phyloP scores from a whole-genome alignment of 106 monocot species.

The Cymbidium sinense region DNA sequence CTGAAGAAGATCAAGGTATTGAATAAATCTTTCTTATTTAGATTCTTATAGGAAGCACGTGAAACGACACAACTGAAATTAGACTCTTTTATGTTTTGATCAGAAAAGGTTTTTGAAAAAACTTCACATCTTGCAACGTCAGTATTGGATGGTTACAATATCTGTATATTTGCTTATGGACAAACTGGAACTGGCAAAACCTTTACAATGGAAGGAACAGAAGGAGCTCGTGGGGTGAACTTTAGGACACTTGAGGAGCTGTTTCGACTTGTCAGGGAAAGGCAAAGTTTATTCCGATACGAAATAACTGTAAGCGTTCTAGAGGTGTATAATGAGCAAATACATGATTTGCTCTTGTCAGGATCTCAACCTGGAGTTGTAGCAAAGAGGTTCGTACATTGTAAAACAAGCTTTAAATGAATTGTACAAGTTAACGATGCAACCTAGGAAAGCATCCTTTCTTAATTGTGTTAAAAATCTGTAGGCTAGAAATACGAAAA shows the following conservation, averaged over 20 bases:
- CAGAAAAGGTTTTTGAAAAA: constrained; percentile 71
- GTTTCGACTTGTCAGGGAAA: constrained; percentile 75
- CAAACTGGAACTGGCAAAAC: constrained; percentile 95
- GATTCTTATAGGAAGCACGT: not conserved
- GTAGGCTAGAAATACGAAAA: constrained; percentile 73
- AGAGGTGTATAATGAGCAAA: constrained; percentile 96
- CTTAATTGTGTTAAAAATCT: not conserved
- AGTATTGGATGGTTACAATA: constrained; percentile 91
- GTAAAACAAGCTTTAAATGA: not conserved
- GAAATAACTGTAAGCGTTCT: constrained; percentile 72
- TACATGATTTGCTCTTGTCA: constrained; percentile 61
- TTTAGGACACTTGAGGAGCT: constrained; percentile 83
- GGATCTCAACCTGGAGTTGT: constrained; percentile 47
- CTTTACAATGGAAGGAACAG: constrained; percentile 92
- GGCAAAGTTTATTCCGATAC: constrained; percentile 45
- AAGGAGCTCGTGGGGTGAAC: constrained; percentile 75
- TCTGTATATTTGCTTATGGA: constrained; percentile 95
- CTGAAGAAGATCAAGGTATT: constrained; percentile 83
- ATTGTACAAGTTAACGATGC: not conserved
- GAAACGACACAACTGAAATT: not conserved
- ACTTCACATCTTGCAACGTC: constrained; percentile 73
- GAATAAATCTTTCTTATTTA: not conserved
- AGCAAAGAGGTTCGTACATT: constrained; percentile 49
- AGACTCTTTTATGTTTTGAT: not conserved
- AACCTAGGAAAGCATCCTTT: too few species aligned